phyloP scores from a whole-genome alignment of 352 stramenopile species.

The Plasmopara halstedii region DNA sequence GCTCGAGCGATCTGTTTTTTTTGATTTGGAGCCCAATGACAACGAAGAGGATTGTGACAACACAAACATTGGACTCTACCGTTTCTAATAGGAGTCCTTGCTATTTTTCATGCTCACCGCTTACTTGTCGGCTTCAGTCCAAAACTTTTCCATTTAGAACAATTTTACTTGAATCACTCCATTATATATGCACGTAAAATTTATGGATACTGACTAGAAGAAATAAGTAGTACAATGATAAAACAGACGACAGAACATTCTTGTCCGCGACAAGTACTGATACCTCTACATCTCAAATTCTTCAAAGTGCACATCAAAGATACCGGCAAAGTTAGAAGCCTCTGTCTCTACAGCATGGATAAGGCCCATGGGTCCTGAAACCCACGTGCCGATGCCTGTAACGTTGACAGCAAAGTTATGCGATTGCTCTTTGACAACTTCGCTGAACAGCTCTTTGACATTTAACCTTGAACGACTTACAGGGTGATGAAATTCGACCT shows the following conservation, averaged over 20 bases:
- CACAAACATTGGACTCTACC: neutral
- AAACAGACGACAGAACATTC: no score
- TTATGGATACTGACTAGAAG: no score
- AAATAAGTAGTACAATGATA: no score
- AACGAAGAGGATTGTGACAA: neutral
- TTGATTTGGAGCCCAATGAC: no score
- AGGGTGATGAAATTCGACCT: slow-evolving; percentile 70
- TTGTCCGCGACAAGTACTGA: no score
- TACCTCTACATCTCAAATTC: slow-evolving; percentile 88
- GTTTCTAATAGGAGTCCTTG: no score
- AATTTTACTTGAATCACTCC: no score
- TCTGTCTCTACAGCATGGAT: slow-evolving; percentile 74
- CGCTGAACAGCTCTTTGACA: slow-evolving; percentile 65
- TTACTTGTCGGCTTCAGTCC: no score
- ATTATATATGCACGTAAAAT: no score
- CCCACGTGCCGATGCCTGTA: slow-evolving; percentile 75
- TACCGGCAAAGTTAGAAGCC: slow-evolving; percentile 66
- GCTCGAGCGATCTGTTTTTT: no score
- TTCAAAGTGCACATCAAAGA: slow-evolving; percentile 86
- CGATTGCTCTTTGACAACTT: slow-evolving; percentile 80
- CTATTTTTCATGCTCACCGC: no score
- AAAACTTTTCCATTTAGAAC: no score
- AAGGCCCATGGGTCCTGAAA: slow-evolving; percentile 73
- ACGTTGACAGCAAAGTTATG: slow-evolving; percentile 79
- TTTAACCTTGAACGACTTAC: slow-evolving; percentile 63